Percentiles rank a stretch among this genome's conserved stretches.
Conservation (phyloP, 106 monocot genomes). For the Dactylorhiza incarnata region DNA sequence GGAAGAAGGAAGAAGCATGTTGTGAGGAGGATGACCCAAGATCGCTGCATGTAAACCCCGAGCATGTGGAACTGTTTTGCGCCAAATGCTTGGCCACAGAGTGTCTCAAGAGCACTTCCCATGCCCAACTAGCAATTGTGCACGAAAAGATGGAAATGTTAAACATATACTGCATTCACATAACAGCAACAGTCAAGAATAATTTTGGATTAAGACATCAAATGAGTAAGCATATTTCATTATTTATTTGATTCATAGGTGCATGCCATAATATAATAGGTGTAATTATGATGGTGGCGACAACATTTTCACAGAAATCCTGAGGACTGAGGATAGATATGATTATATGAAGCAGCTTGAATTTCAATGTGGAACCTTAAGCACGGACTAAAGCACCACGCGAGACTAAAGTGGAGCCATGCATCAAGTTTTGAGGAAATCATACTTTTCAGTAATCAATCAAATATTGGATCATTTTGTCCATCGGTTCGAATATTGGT, state of each 20-base stretch:
- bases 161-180: background rate
- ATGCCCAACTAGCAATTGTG: slow-evolving; percentile 44
- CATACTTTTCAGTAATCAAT: too few species aligned
- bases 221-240: background rate
- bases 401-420: too few species aligned
- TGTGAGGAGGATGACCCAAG: slow-evolving; percentile 64
- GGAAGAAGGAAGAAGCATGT: slow-evolving; percentile 33
- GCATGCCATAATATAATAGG: background rate
- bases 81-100: slow-evolving; percentile 76
- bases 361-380: too few species aligned
- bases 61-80: slow-evolving; percentile 72
- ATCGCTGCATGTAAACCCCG: slow-evolving; percentile 78
- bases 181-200: background rate
- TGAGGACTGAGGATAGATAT: background rate
- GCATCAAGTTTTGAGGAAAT: too few species aligned
- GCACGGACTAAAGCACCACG: too few species aligned
- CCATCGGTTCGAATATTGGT: too few species aligned
- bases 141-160: background rate
- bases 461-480: too few species aligned
- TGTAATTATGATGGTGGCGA: background rate
- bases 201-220: background rate
- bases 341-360: too few species aligned
- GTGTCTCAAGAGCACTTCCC: slow-evolving; percentile 83
- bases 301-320: background rate
- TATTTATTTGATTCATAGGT: background rate